Evolutionary conservation across 2,329 filamentous ascomycete species (phyloP).

Genomic region (Hypoxylon sp.): DNA sequence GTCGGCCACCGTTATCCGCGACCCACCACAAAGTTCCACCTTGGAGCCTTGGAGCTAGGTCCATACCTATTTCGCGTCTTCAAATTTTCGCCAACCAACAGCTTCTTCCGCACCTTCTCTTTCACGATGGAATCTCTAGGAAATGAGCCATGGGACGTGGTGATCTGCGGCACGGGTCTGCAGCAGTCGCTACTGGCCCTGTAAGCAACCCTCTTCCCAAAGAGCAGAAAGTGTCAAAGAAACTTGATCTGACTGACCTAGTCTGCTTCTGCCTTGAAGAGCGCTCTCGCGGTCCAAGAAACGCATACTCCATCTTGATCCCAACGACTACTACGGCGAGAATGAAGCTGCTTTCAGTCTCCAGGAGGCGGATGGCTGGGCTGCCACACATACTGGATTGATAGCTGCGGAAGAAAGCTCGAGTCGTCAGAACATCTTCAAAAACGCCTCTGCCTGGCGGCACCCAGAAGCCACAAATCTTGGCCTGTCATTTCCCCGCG

Average conservation of each 20-base stretch:
- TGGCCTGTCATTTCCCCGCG: conserved; percentile 71
- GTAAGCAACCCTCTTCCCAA: conserved; percentile 61
- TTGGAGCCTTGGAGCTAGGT: no score
- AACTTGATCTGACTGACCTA: conserved; percentile 77
- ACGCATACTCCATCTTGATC: conserved; percentile 90
- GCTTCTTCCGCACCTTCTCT: conserved; percentile 25
- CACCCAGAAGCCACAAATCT: conserved; percentile 50
- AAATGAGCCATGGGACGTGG: conserved; percentile 81
- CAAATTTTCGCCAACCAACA: conserved; percentile 42
- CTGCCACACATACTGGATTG: conserved; percentile 53
- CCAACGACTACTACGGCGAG: conserved; percentile 89
- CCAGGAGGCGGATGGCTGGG: conserved; percentile 84
- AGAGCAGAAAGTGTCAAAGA: conserved; percentile 24
- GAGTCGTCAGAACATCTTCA: conserved; percentile 48
- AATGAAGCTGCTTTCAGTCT: conserved; percentile 87
- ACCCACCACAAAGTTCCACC: conserved; percentile 16
- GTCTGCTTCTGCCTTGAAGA: conserved; percentile 65
- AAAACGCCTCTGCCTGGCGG: conserved; percentile 54
- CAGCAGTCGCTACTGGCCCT: conserved; percentile 83
- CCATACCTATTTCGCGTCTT: conserved; percentile 23
- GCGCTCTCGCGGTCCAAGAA: conserved; percentile 92
- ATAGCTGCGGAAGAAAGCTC: conserved; percentile 7
- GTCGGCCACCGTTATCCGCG: conserved; percentile 4
- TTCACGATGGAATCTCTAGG: conserved; percentile 76
- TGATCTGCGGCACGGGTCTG: conserved; percentile 82